Conservation (phyloP, 2,329 filamentous ascomycete genomes). For the Fusarium sp. region DNA sequence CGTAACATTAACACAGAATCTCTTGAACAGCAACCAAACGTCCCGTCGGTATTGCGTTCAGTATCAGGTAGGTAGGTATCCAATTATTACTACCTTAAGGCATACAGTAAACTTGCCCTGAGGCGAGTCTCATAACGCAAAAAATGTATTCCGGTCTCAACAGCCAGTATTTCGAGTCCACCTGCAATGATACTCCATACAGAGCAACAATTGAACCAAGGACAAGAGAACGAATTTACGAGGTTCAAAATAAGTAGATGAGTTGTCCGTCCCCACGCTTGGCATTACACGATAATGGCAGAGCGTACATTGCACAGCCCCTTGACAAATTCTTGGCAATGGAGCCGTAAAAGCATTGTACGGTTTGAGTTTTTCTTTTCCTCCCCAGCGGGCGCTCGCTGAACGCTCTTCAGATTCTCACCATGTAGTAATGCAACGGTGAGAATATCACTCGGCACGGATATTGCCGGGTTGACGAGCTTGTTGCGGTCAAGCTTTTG, state of each 20-base stretch:
- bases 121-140: not conserved
- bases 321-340: conserved; percentile 13
- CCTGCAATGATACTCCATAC: not conserved
- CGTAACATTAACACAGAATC: not conserved
- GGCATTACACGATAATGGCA: conserved; percentile 29
- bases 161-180: not conserved
- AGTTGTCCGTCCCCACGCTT: conserved; percentile 31
- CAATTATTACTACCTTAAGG: not conserved
- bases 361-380: not conserved
- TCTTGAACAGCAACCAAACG: not conserved
- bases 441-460: not conserved
- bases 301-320: conserved; percentile 22
- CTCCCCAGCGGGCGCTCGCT: not conserved
- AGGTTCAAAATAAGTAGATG: not conserved
- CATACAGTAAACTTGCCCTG: not conserved
- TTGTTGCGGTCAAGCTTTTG: conserved; percentile 27
- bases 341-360: not conserved
- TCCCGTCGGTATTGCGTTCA: not conserved
- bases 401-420: not conserved
- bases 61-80: not conserved
- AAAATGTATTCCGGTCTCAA: not conserved
- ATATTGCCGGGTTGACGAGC: conserved; percentile 3
- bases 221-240: not conserved
- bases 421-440: conserved; percentile 7
- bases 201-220: not conserved